Percentiles rank a stretch among this genome's conserved stretches.
Evolutionary conservation across 306 rosid species (phyloP).

Genomic region (Cucumis cinereus): DNA sequence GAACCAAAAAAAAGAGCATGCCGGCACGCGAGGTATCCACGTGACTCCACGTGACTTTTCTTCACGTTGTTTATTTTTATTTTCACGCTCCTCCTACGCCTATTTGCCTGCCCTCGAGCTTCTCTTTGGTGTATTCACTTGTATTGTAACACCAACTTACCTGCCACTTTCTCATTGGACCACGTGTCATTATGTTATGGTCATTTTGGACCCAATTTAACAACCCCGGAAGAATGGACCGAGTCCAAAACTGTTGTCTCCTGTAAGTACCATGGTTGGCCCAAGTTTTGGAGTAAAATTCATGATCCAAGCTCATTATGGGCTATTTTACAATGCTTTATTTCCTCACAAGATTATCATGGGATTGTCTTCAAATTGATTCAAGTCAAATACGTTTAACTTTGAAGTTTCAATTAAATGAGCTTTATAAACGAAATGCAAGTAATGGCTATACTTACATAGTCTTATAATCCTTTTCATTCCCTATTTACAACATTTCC

Average conservation of each 20-base stretch:
- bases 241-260: background rate
- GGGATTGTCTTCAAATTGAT: too few relatives aligned
- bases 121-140: background rate
- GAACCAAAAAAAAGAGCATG: slow-evolving; percentile 42
- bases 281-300: background rate
- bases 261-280: background rate
- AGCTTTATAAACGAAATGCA: too few relatives aligned
- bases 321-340: background rate
- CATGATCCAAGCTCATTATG: background rate
- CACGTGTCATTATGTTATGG: background rate
- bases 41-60: slow-evolving; percentile 57
- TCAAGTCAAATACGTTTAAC: too few relatives aligned
- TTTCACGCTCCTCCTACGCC: background rate
- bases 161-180: background rate
- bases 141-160: background rate
- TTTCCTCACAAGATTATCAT: too few relatives aligned
- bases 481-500: too few relatives aligned
- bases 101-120: background rate
- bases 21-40: slow-evolving; percentile 76
- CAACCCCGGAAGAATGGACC: background rate
- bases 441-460: too few relatives aligned
- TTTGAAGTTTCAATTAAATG: too few relatives aligned
- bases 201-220: background rate
- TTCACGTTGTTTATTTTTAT: slow-evolving; percentile 15
- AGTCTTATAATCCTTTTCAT: too few relatives aligned